Conservation (phyloP, 1,284 basidiomycete genomes). For the Heterobasidion parviporum region DNA sequence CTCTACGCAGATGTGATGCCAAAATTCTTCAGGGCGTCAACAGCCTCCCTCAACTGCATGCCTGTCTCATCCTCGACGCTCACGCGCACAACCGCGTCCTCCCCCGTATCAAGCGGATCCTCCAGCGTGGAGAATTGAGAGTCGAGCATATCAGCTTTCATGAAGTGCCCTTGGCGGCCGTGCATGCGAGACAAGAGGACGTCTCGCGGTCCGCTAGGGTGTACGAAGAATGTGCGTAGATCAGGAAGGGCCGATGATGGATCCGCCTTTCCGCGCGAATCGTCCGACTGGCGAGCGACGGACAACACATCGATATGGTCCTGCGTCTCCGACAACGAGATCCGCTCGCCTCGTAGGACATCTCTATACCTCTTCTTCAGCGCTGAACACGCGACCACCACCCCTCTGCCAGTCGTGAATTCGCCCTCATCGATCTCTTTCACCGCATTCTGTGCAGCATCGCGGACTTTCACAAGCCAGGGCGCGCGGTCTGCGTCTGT, state of each 20-base stretch:
- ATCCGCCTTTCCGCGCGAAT: background rate
- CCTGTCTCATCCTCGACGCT: constrained; percentile 47
- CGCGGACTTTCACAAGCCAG: constrained; percentile 75
- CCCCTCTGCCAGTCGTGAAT: constrained; percentile 27
- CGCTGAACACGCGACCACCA: constrained; percentile 84
- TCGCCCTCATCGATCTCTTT: constrained; percentile 26
- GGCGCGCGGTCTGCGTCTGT: constrained; percentile 80
- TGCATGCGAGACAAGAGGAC: constrained; percentile 66
- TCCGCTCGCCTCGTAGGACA: constrained; percentile 55
- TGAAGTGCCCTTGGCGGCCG: constrained; percentile 74
- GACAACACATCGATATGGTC: background rate
- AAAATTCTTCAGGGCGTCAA: background rate
- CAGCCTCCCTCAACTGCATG: constrained; percentile 45
- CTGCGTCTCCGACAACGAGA: background rate
- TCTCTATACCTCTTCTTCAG: constrained; percentile 79
- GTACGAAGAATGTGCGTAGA: constrained; percentile 74
- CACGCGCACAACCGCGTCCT: constrained; percentile 65
- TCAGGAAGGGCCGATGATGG: constrained; percentile 8
- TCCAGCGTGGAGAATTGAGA: constrained; percentile 81
- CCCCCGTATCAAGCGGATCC: constrained; percentile 49
- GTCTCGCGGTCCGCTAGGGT: constrained; percentile 64
- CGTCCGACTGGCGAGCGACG: background rate
- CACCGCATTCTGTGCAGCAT: constrained; percentile 46
- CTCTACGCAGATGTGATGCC: background rate
- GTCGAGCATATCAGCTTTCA: constrained; percentile 84